Conservation (phyloP, 106 monocot genomes). For the Dactylorhiza incarnata region DNA sequence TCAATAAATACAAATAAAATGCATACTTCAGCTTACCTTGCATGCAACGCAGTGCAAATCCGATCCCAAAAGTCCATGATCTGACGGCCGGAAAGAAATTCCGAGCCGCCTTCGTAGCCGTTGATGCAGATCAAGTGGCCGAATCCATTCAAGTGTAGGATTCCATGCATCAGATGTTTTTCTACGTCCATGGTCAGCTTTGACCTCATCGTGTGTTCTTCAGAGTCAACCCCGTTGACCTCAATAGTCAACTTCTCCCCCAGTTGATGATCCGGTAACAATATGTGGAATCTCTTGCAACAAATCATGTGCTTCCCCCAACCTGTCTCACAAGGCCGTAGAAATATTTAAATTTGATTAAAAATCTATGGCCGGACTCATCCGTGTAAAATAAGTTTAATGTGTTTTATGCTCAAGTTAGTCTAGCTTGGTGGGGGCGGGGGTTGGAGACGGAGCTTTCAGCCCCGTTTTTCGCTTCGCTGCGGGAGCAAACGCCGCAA, state of each 20-base stretch:
- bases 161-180: conserved; percentile 53
- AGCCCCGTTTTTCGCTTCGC: too few species aligned
- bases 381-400: too few species aligned
- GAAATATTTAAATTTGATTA: too few species aligned
- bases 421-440: too few species aligned
- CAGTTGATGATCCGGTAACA: conserved; percentile 25
- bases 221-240: not conserved
- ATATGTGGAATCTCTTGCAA: conserved; percentile 69
- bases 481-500: too few species aligned
- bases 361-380: too few species aligned
- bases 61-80: conserved; percentile 76
- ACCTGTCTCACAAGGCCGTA: conserved; percentile 21
- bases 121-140: conserved; percentile 72
- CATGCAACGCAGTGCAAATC: conserved; percentile 46
- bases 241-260: conserved; percentile 5
- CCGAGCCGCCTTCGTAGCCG: conserved; percentile 64
- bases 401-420: too few species aligned
- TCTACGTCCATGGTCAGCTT: conserved; percentile 3
- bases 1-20: not conserved
- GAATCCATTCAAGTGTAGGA: conserved; percentile 76
- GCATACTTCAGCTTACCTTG: conserved; percentile 29
- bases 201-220: conserved; percentile 1
- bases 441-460: too few species aligned
- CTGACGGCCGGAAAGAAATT: conserved; percentile 57
- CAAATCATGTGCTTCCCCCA: conserved; percentile 85